A percentile compares a stretch with the other conserved stretches of the same genome.
Conservation (phyloP, 495 filamentous ascomycete species). For the Melanomma pulvis-pyrius region DNA sequence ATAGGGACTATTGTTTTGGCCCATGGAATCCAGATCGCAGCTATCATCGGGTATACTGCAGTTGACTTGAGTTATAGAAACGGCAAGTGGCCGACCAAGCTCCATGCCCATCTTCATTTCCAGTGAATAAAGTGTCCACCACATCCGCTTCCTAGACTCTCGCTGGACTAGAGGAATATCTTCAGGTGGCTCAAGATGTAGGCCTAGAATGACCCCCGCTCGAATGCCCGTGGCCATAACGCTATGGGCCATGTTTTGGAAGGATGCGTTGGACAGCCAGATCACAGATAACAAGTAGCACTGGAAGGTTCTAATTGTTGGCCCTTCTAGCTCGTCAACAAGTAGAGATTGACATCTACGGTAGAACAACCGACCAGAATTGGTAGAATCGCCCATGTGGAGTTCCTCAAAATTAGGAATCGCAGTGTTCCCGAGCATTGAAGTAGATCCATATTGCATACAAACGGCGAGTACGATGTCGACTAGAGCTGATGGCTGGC, state of each 20-base stretch:
- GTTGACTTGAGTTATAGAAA: conserved; percentile 44
- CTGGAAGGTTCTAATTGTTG: conserved; percentile 56
- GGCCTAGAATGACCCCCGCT: conserved; percentile 55
- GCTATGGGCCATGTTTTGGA: conserved; percentile 55
- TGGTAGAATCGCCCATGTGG: conserved; percentile 47
- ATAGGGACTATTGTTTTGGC: background rate
- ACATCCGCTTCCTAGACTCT: conserved; percentile 54
- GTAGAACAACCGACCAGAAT: conserved; percentile 53
- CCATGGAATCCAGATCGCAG: background rate
- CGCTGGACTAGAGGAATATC: conserved; percentile 44
- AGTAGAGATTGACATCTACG: conserved; percentile 53
- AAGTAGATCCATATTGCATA: conserved; percentile 55
- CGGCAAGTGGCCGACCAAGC: conserved; percentile 54
- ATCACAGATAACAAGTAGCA: conserved; percentile 52
- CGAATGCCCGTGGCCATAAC: conserved; percentile 49
- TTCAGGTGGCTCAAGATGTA: conserved; percentile 54
- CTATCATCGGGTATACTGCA: conserved; percentile 45
- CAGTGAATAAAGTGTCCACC: conserved; percentile 56
- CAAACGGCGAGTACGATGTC: conserved; percentile 59
- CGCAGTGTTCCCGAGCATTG: conserved; percentile 19
- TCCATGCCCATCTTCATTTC: conserved; percentile 57
- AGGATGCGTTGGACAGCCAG: conserved; percentile 53
- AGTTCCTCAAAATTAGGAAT: background rate
- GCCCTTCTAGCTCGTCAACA: conserved; percentile 53
- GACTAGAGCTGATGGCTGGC: conserved; percentile 56